Conservation (phyloP, 371 early-diverging fungal genomes). For the Batkoa obscura region DNA sequence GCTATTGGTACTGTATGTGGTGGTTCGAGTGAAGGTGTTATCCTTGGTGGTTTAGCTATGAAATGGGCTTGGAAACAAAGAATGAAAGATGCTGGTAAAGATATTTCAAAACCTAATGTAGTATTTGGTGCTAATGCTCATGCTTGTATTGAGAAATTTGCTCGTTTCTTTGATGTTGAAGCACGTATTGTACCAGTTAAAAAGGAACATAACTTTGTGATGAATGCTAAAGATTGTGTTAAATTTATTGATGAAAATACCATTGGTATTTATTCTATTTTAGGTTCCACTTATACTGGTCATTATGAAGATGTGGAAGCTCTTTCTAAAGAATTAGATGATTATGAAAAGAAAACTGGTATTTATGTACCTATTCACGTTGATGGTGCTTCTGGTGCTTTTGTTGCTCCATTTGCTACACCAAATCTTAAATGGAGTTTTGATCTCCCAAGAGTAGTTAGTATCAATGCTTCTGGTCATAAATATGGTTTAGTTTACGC, state of each 20-base stretch:
- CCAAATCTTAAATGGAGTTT: constrained; percentile 40
- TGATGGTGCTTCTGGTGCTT: constrained; percentile 39
- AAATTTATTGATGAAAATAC: constrained; percentile 38
- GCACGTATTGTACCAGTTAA: constrained; percentile 32
- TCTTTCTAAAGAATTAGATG: constrained; percentile 34
- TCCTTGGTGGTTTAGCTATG: constrained; percentile 34
- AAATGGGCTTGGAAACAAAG: constrained; percentile 31
- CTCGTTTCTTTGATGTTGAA: constrained; percentile 52
- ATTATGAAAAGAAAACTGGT: constrained; percentile 24
- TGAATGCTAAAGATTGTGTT: constrained; percentile 27
- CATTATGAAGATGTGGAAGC: constrained; percentile 55
- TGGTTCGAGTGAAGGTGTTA: constrained; percentile 40
- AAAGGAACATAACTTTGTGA: constrained; percentile 23
- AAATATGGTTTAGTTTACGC: constrained; percentile 40
- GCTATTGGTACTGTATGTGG: constrained; percentile 24
- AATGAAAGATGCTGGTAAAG: constrained; percentile 21
- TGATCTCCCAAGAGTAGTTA: constrained; percentile 27
- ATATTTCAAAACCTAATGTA: constrained; percentile 27
- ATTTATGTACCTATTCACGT: constrained; percentile 36
- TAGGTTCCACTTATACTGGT: constrained; percentile 65
- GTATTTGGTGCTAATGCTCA: constrained; percentile 36
- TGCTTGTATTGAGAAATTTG: constrained; percentile 30
- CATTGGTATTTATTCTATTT: constrained; percentile 29
- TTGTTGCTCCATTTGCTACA: constrained; percentile 39
- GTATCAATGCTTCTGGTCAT: constrained; percentile 37